phyloP scores from a whole-genome alignment of 352 stramenopile species.

The Globisporangium nodosum region DNA sequence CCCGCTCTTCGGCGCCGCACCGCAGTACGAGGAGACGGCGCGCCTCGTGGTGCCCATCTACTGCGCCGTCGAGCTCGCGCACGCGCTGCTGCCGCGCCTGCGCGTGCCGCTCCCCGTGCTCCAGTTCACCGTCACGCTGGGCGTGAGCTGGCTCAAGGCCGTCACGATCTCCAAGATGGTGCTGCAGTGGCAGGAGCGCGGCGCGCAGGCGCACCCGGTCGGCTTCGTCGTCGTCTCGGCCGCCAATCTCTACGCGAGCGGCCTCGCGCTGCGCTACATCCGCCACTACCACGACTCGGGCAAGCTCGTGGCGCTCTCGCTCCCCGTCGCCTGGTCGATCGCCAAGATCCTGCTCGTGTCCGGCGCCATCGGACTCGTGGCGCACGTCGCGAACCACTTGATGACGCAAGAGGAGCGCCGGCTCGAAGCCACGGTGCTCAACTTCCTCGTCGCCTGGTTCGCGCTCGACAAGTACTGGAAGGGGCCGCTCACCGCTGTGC shows the following conservation, averaged over 20 bases:
- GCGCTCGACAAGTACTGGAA: constrained; percentile 73
- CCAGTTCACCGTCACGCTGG: constrained; percentile 43
- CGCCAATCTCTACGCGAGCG: constrained; percentile 69
- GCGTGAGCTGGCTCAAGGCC: constrained; percentile 71
- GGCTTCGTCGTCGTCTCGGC: constrained; percentile 59
- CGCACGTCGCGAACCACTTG: constrained; percentile 58
- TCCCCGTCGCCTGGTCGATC: constrained; percentile 33
- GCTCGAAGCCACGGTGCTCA: constrained; percentile 45
- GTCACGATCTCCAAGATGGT: constrained; percentile 65
- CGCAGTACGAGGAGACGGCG: constrained; percentile 54
- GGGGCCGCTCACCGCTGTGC: constrained; percentile 27
- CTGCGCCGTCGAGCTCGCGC: constrained; percentile 30
- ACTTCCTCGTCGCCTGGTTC: constrained; percentile 66
- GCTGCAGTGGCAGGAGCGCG: constrained; percentile 41
- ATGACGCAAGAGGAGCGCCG: constrained; percentile 36
- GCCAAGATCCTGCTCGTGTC: constrained; percentile 38
- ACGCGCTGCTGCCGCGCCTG: constrained; percentile 32
- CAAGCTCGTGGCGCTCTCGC: constrained; percentile 29
- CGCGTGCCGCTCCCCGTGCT: constrained; percentile 36
- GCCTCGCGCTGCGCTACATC: constrained; percentile 48
- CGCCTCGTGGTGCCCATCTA: constrained; percentile 58
- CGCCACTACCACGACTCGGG: constrained; percentile 36
- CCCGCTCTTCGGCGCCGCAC: constrained; percentile 43
- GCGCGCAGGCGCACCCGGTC: constrained; percentile 38
- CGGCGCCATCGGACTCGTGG: constrained; percentile 39